phyloP scores from a whole-genome alignment of 306 rosid species.

The Prinsepia uniflora region DNA sequence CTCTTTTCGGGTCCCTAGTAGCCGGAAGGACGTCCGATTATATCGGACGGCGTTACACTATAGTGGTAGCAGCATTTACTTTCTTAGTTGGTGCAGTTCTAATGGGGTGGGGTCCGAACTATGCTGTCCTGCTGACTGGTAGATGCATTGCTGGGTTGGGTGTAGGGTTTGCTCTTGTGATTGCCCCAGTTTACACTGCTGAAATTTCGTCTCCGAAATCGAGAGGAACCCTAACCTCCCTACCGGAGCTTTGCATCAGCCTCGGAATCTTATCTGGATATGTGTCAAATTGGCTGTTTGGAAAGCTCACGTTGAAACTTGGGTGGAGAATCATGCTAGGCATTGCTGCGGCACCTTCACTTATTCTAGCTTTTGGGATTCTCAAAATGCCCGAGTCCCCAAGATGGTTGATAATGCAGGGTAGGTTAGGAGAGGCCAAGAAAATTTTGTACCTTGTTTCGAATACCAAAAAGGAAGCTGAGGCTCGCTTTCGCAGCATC shows the following conservation, averaged over 20 bases:
- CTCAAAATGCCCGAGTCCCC: slow-evolving; percentile 85
- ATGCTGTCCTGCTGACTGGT: slow-evolving; percentile 50
- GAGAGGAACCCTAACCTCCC: slow-evolving; percentile 59
- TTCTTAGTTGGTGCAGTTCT: slow-evolving; percentile 65
- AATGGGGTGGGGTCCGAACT: slow-evolving; percentile 83
- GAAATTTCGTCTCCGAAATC: slow-evolving; percentile 67
- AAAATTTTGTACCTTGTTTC: slow-evolving; percentile 37
- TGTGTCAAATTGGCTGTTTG: slow-evolving; percentile 52
- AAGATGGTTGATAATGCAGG: slow-evolving; percentile 75
- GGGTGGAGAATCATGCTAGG: slow-evolving; percentile 96
- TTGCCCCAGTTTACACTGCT: slow-evolving; percentile 83
- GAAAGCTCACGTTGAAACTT: slow-evolving; percentile 41
- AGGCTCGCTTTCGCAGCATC: slow-evolving; percentile 49
- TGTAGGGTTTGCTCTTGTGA: slow-evolving; percentile 77
- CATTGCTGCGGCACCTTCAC: slow-evolving; percentile 62
- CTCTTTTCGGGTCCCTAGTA: slow-evolving; percentile 50
- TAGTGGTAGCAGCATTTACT: slow-evolving; percentile 43
- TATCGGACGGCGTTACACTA: slow-evolving; percentile 83
- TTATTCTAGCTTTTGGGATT: slow-evolving; percentile 42
- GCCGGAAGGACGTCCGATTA: slow-evolving; percentile 77
- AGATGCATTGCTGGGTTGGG: slow-evolving; percentile 73
- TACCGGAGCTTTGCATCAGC: slow-evolving; percentile 73
- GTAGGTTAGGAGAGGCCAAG: slow-evolving; percentile 50
- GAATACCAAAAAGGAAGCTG: slow-evolving; percentile 49
- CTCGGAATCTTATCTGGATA: slow-evolving; percentile 72